Base-by-base conservation (phyloP, 2,329 filamentous ascomycete species). In the Dichotomopilus funicola region DNA sequence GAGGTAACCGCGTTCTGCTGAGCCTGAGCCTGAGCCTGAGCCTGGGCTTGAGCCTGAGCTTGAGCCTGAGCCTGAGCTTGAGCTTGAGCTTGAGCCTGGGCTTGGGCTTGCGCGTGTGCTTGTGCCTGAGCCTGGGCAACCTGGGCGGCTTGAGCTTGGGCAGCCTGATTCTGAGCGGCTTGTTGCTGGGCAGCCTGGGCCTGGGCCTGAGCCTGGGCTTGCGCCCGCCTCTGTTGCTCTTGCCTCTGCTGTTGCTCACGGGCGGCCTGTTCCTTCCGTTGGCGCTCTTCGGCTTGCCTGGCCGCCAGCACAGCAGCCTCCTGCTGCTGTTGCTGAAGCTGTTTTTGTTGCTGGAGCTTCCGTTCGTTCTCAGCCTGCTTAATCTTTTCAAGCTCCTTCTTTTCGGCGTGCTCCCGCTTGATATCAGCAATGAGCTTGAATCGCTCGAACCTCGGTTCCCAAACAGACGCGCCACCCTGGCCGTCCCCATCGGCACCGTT, bases 361-460 rank as follows among this genome's bases (percentile, higher is more conserved):
- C 78, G 76, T 60, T 81, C 79, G 48, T 80, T 78, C 59, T 85
- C 81, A 13, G 78, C 77, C 56, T 86, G 81, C 61, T 85, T 81
- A 53, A 83, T 75, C 70, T 90, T 90, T 65, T 94, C 88, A 56
- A 86, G 82, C 58, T 87, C 86, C 61, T 85, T 85, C 66, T 85
- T 87, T 68, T 95, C 89, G 33, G 85, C 84, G 58, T 90, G 86
- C 44, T 89, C 83, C 54, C 82, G 76, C 67, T 86, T 89, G 64
- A 96, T 95, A 56, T 89, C 88, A 56, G 90, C 89, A 44, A 99
- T 82, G 1, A 89, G 83, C 74, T 96, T 96, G 72, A 96, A 97
- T 40, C 88, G 84, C 63, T 94, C 91, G 68, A 97, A 96, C 34
- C 87, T 82, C 38, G 87, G 85, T 68, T 95, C 90, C 64, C 95